These are phyloP conservation scores for Teratosphaeria viscida DNA, from an alignment of 2,329 filamentous ascomycete species.

Conservation along the genomic window DNA sequence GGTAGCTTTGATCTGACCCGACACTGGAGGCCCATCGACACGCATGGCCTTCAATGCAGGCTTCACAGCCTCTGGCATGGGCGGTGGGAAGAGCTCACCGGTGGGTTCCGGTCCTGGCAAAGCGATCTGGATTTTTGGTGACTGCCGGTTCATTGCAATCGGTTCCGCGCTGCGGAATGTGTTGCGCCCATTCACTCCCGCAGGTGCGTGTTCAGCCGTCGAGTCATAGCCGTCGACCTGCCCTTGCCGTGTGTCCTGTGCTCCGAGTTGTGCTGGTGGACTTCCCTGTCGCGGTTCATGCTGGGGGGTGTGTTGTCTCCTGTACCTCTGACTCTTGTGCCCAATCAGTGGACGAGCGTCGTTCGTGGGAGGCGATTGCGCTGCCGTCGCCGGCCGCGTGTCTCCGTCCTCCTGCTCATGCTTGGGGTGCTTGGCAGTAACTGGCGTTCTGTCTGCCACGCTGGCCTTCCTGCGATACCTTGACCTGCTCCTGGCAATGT, in stretches of 20 bases:
- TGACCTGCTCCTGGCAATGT: conserved; percentile 20
- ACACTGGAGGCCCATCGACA: conserved; percentile 19
- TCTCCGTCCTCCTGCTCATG: conserved; percentile 3
- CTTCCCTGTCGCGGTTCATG: background rate
- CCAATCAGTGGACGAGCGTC: background rate
- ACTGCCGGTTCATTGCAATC: background rate
- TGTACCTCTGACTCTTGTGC: background rate
- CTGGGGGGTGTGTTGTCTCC: background rate
- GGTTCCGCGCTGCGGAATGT: background rate
- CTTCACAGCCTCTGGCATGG: conserved; percentile 9
- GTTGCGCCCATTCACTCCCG: background rate
- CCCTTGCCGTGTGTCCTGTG: background rate
- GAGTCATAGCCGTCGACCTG: background rate
- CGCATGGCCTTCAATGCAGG: conserved; percentile 3
- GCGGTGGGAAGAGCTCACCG: conserved; percentile 23
- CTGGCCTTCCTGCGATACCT: conserved; percentile 20
- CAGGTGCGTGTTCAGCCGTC: background rate
- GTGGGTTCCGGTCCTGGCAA: conserved; percentile 7
- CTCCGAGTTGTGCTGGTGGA: conserved; percentile 1
- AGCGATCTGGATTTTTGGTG: background rate
- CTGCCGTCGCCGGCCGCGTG: conserved; percentile 6
- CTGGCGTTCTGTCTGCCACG: conserved; percentile 3
- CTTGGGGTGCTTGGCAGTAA: conserved; percentile 1
- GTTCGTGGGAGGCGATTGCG: conserved; percentile 5
- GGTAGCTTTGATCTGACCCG: conserved; percentile 23